phyloP scores from a whole-genome alignment of 2,329 filamentous ascomycete species.

The Elsinoe necatrix region DNA sequence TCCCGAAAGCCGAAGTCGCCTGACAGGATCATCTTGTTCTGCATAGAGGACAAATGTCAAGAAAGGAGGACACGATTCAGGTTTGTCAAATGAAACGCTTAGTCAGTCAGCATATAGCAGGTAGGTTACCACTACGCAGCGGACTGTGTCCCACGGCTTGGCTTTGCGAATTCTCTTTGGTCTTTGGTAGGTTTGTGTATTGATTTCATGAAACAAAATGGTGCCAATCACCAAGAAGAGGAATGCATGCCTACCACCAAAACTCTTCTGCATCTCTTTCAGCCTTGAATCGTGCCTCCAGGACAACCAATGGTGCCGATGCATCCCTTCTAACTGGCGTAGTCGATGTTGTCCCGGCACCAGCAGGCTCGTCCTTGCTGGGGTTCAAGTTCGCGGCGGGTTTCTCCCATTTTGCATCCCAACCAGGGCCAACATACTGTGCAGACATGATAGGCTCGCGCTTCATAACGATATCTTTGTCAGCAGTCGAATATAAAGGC shows the following conservation, averaged over 20 bases:
- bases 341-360: background rate
- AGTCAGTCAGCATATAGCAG: too few relatives aligned
- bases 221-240: background rate
- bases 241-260: background rate
- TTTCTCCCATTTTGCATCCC: background rate
- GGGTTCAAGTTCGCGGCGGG: background rate
- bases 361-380: background rate
- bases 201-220: background rate
- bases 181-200: too few relatives aligned
- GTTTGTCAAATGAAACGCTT: too few relatives aligned
- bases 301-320: background rate
- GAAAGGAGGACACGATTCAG: too few relatives aligned
- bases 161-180: too few relatives aligned
- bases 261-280: background rate
- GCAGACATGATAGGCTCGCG: background rate
- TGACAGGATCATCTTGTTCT: too few relatives aligned
- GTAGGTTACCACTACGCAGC: too few relatives aligned
- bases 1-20: too few relatives aligned
- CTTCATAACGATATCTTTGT: background rate
- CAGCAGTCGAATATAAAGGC: background rate
- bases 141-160: too few relatives aligned
- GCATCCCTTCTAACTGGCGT: background rate
- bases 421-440: background rate
- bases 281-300: background rate
- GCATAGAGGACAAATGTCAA: too few relatives aligned